These are phyloP conservation scores for Saccharomycodes ludwigii DNA, from an alignment of 805 yeast genomes.

Conservation along the genomic window DNA sequence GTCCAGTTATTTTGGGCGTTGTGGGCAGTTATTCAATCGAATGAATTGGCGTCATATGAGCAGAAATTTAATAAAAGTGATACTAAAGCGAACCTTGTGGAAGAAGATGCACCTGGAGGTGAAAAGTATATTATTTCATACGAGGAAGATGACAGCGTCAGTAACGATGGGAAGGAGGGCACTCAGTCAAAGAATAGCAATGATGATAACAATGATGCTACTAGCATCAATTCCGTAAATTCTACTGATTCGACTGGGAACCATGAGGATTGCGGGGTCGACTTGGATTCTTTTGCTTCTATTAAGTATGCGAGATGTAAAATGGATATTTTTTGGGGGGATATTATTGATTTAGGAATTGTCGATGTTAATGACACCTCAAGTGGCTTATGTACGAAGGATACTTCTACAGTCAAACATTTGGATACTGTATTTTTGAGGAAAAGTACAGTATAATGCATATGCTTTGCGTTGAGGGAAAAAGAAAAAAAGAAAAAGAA, in stretches of 20 bases:
- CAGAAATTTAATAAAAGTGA: slow-evolving; percentile 33
- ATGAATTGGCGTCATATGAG: slow-evolving; percentile 19
- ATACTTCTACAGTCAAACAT: slow-evolving; percentile 27
- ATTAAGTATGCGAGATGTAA: slow-evolving; percentile 65
- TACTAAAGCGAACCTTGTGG: slow-evolving; percentile 9
- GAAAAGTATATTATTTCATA: slow-evolving; percentile 16
- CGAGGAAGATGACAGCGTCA: slow-evolving; percentile 19
- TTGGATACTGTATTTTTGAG: slow-evolving; percentile 12
- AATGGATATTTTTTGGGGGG: slow-evolving; percentile 61
- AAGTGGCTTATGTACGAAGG: slow-evolving; percentile 14
- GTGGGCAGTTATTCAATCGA: slow-evolving; percentile 87
- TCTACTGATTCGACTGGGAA: no score
- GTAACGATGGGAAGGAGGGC: slow-evolving; percentile 1
- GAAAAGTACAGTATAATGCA: no score
- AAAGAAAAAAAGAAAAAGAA: no score
- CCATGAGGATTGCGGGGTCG: slow-evolving; percentile 16
- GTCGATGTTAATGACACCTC: slow-evolving; percentile 20
- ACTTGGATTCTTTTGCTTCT: slow-evolving; percentile 64
- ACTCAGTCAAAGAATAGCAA: background rate
- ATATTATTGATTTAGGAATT: slow-evolving; percentile 50
- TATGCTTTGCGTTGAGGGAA: no score
- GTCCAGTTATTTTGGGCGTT: slow-evolving; percentile 73
- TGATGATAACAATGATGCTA: background rate
- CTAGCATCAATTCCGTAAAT: background rate
- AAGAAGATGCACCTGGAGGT: slow-evolving; percentile 13